phyloP scores from a whole-genome alignment of 495 filamentous ascomycete species.

The Penicillium roqueforti region DNA sequence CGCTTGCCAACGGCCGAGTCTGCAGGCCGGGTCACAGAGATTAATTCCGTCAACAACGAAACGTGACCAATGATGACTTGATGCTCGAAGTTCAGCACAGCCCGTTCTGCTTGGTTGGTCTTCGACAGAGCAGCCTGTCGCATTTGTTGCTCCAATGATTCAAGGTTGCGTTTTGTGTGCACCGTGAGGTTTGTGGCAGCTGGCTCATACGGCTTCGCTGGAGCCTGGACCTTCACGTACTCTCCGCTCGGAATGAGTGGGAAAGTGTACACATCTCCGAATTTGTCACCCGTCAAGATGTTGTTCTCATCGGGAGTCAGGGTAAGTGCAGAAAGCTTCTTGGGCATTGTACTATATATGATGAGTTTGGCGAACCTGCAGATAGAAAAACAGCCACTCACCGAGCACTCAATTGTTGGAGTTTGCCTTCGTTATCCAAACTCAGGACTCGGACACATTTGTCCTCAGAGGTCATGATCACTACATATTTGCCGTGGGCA shows the following conservation, averaged over 20 bases:
- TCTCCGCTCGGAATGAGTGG: conserved; percentile 59
- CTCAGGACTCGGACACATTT: conserved; percentile 83
- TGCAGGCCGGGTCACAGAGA: conserved; percentile 38
- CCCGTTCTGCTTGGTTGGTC: conserved; percentile 39
- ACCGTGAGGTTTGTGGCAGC: conserved; percentile 73
- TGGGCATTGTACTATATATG: conserved; percentile 69
- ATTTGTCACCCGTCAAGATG: conserved; percentile 85
- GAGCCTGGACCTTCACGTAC: conserved; percentile 16
- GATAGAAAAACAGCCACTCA: conserved; percentile 26
- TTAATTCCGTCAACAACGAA: conserved; percentile 80
- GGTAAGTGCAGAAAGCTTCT: conserved; percentile 72
- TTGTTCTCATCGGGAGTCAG: conserved; percentile 62
- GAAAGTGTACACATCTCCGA: conserved; percentile 91
- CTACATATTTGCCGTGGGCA: conserved; percentile 57
- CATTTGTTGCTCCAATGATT: conserved; percentile 69
- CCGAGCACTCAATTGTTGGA: conserved; percentile 71
- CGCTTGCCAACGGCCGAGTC: conserved; percentile 30
- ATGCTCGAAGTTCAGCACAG: conserved; percentile 59
- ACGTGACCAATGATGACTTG: conserved; percentile 84
- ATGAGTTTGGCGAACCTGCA: conserved; percentile 10
- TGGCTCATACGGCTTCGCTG: conserved; percentile 42
- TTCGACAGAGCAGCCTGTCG: conserved; percentile 28
- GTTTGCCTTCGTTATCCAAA: conserved; percentile 52
- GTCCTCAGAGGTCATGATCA: conserved; percentile 81
- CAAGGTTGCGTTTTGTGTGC: conserved; percentile 74